These are phyloP conservation scores for Penicillium odoratum DNA, from an alignment of 495 filamentous ascomycete species.

Conservation along the genomic window DNA sequence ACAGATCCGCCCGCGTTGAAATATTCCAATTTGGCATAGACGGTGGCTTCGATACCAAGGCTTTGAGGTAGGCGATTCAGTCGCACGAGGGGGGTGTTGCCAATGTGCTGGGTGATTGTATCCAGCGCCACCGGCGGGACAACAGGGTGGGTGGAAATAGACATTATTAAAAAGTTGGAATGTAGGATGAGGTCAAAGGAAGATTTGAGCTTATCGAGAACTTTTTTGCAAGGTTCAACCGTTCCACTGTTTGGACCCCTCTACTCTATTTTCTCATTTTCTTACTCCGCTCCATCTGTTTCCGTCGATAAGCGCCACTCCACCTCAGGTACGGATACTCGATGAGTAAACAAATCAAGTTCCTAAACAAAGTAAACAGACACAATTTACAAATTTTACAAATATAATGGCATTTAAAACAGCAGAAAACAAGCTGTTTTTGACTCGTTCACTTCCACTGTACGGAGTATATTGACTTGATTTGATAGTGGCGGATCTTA, in stretches of 20 bases:
- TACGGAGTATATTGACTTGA: too few relatives aligned
- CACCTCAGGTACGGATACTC: too few relatives aligned
- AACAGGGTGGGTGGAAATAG: slow-evolving; percentile 16
- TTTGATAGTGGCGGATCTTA: too few relatives aligned
- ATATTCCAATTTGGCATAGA: slow-evolving; percentile 94
- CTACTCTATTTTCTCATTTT: background rate
- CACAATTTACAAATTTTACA: too few relatives aligned
- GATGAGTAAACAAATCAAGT: too few relatives aligned
- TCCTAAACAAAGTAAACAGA: too few relatives aligned
- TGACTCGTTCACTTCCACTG: too few relatives aligned
- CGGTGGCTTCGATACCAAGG: slow-evolving; percentile 80
- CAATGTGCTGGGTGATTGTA: slow-evolving; percentile 70
- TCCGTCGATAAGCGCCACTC: background rate
- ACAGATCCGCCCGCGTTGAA: slow-evolving; percentile 98
- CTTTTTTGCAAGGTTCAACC: background rate
- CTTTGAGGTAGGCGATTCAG: slow-evolving; percentile 90
- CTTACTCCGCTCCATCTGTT: background rate
- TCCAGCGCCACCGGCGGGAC: slow-evolving; percentile 46
- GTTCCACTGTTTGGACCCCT: background rate
- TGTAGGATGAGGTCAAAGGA: background rate
- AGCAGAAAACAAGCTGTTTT: too few relatives aligned
- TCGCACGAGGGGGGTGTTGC: slow-evolving; percentile 90
- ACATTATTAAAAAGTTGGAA: slow-evolving; percentile 13
- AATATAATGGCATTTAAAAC: too few relatives aligned
- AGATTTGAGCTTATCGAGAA: background rate